Evolutionary conservation across 371 early-diverging fungal genomes (phyloP).

Genomic region (Smittium mucronatum): DNA sequence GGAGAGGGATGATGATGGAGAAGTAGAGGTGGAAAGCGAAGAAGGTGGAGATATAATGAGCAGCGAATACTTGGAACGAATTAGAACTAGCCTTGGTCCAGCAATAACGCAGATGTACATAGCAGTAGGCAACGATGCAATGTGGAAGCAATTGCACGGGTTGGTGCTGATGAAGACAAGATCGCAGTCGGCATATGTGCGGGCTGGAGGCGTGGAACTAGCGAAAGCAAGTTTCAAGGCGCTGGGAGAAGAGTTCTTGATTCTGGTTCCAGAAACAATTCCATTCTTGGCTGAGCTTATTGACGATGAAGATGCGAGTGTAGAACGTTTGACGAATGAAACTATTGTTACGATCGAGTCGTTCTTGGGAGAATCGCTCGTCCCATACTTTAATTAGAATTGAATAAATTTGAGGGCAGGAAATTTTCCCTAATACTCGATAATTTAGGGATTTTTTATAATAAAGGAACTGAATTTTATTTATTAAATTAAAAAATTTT

Average conservation of each 20-base stretch:
- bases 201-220: conserved; percentile 55
- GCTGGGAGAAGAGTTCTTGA: conserved; percentile 82
- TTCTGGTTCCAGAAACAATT: conserved; percentile 86
- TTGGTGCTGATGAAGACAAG: conserved; percentile 63
- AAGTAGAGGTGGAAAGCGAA: conserved; percentile 13
- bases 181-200: conserved; percentile 51
- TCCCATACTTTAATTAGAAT: conserved; percentile 62
- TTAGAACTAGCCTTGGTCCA: conserved; percentile 56
- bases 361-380: conserved; percentile 74
- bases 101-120: conserved; percentile 72
- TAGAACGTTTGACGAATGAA: conserved; percentile 67
- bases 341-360: conserved; percentile 74
- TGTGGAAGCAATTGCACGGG: conserved; percentile 81
- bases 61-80: conserved; percentile 35
- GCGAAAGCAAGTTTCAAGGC: conserved; percentile 68
- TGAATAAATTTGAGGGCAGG: no score
- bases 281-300: conserved; percentile 89
- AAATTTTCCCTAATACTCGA: background rate
- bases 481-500: background rate
- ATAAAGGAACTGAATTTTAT: background rate
- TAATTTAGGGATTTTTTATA: background rate
- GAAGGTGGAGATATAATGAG: conserved; percentile 16
- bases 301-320: conserved; percentile 71
- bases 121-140: conserved; percentile 57
- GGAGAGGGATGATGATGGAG: background rate